phyloP scores from a whole-genome alignment of 2,329 filamentous ascomycete species.

The Trichoderma simmonsii region DNA sequence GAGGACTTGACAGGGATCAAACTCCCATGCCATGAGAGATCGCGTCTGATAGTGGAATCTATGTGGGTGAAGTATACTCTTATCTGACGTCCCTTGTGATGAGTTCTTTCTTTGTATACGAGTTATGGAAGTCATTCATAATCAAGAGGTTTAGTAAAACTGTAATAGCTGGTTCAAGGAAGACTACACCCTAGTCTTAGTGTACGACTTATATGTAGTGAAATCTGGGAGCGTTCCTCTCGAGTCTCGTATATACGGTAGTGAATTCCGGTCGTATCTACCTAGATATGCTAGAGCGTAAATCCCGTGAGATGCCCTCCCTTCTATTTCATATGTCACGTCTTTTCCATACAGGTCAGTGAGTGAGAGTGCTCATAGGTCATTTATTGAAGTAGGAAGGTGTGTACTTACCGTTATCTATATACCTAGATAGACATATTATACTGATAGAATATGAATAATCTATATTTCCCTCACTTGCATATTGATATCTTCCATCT shows the following conservation, averaged over 20 bases:
- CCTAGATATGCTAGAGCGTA: neutral
- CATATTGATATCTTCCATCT: neutral
- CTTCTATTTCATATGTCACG: neutral
- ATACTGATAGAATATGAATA: no score
- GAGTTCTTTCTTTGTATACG: neutral
- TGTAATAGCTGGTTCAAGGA: no score
- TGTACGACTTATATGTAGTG: no score
- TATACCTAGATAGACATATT: no score
- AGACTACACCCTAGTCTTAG: no score
- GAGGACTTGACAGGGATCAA: neutral
- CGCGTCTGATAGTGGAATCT: neutral
- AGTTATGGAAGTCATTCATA: no score
- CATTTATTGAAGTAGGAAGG: neutral
- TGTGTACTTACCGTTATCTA: no score
- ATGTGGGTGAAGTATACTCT: neutral
- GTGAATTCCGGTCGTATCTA: neutral
- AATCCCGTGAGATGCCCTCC: fast-evolving
- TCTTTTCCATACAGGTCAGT: neutral
- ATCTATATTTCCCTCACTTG: no score
- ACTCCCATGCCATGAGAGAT: neutral
- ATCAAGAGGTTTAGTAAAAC: no score
- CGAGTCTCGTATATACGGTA: neutral
- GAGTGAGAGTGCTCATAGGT: neutral
- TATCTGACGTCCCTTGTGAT: neutral
- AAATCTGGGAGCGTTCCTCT: no score